Conservation (phyloP, 1,139 yeast genomes). For the Suhomyces bribrorum region DNA sequence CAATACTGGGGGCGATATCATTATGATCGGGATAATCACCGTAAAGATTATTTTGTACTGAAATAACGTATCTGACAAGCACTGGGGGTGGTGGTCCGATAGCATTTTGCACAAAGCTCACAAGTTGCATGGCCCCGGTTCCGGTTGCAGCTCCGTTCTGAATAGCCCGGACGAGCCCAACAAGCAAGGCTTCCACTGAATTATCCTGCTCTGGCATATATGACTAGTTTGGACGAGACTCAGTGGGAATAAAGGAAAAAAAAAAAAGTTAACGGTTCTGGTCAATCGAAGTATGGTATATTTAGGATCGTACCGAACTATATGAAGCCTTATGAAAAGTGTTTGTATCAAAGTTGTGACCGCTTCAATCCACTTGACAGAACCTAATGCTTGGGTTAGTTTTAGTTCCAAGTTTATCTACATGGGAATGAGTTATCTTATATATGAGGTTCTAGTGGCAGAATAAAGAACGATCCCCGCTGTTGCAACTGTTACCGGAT, state of each 20-base stretch:
- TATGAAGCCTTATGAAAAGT: too few species aligned
- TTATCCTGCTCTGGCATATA: slow-evolving; percentile 2
- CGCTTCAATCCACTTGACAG: too few species aligned
- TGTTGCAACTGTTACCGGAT: not conserved
- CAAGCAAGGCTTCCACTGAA: slow-evolving; percentile 26
- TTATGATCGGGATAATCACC: slow-evolving; percentile 62
- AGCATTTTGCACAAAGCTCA: slow-evolving; percentile 29
- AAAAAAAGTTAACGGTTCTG: too few species aligned
- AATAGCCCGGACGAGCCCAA: slow-evolving; percentile 29
- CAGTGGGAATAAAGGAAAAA: too few species aligned
- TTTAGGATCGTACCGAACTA: too few species aligned
- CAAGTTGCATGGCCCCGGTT: slow-evolving; percentile 45
- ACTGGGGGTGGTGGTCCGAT: slow-evolving; percentile 35
- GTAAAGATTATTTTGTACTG: slow-evolving; percentile 53
- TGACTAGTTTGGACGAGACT: not conserved
- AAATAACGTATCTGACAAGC: slow-evolving; percentile 36
- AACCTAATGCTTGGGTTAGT: too few species aligned
- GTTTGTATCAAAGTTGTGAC: too few species aligned
- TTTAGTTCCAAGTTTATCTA: too few species aligned
- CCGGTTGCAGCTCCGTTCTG: slow-evolving; percentile 52
- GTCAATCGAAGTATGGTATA: too few species aligned
- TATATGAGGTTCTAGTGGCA: too few species aligned
- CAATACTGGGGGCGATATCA: slow-evolving; percentile 64
- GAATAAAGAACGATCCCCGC: not conserved
- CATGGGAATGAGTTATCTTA: too few species aligned